phyloP scores from a whole-genome alignment of 257 asterid species.

The Lantana camara region DNA sequence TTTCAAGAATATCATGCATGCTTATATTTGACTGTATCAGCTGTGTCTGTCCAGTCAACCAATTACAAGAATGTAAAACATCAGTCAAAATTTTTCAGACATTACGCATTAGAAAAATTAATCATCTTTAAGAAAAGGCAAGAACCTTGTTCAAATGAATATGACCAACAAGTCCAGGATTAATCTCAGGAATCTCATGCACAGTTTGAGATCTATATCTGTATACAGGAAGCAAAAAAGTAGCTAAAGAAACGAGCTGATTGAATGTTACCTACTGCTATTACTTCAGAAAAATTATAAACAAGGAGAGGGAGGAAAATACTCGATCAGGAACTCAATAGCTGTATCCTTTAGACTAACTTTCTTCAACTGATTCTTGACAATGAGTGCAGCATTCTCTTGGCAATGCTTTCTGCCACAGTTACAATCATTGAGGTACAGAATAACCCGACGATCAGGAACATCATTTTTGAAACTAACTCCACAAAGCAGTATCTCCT shows the following conservation, averaged over 20 bases:
- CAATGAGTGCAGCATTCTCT: slow-evolving; percentile 69
- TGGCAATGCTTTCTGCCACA: slow-evolving; percentile 80
- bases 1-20: slow-evolving; percentile 58
- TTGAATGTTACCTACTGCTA: slow-evolving; percentile 1
- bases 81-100: slow-evolving; percentile 15
- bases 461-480: slow-evolving; percentile 75
- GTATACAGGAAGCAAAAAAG: slow-evolving; percentile 32
- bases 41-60: slow-evolving; percentile 52
- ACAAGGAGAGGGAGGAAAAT: slow-evolving; percentile 33
- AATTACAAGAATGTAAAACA: slow-evolving; percentile 25
- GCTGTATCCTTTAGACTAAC: slow-evolving; percentile 81
- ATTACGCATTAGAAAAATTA: slow-evolving; percentile 23
- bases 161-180: slow-evolving; percentile 82
- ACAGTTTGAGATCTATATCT: slow-evolving; percentile 59
- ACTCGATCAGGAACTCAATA: slow-evolving; percentile 87
- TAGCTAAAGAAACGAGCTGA: background rate
- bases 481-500: slow-evolving; percentile 93
- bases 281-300: slow-evolving; percentile 11
- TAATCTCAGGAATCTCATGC: slow-evolving; percentile 45
- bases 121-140: slow-evolving; percentile 23
- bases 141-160: slow-evolving; percentile 84
- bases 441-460: slow-evolving; percentile 73
- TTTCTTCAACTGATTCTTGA: slow-evolving; percentile 76
- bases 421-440: slow-evolving; percentile 72
- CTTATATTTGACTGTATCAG: slow-evolving; percentile 51